Base-by-base conservation (phyloP, 2,329 filamentous ascomycete genomes). In the Xylaria sp. region DNA sequence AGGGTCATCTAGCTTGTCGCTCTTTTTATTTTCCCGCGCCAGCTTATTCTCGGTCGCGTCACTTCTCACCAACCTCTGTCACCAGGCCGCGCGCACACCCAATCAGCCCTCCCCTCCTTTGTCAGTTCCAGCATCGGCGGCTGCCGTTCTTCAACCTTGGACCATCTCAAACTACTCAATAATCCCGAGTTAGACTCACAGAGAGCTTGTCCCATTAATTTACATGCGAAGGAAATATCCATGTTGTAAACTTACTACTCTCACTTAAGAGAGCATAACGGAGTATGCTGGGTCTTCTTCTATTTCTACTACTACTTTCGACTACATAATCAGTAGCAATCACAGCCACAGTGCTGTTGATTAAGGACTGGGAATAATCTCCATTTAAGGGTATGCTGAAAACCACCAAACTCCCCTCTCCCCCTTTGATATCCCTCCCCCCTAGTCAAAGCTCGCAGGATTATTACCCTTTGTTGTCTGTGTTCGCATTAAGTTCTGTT, bases 191-290 rank as follows among this genome's bases (percentile, higher is more conserved):
- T 70, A 70, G 68, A 69, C 66, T 70, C 66, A 62, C 58, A 65
- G 54, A 65, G 50, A 61, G 44, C 42, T 57, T 65, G 58, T 62
- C 47, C 63, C 54, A 69, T 66, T 69, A 69, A 65, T 70, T n/a
- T 67, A 63, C 57, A 66, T 70, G 66, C 68, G 63, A 66, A 60
- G 61, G 53, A 66, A 60, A 44, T 44, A 53, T 67, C 68, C 66
- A 72, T 75, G 66, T 72, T 72, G 74, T 76, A 76, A 76, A 74
- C 67, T 73, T 69, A 69, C 70, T 69, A 39, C 73, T 74, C 73
- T 75, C 73, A 74, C 63, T 71, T 72, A 76, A 75, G 74, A 71
- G 74, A 74, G 71, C 66, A 73, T 74, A 72, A 74, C 70, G 63
- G 70, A 64, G 49, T 61, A 63, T 62, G 55, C 69, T 73, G 67